These are phyloP conservation scores for Globisporangium camurandrum DNA, from an alignment of 352 stramenopile species.

Conservation along the genomic window DNA sequence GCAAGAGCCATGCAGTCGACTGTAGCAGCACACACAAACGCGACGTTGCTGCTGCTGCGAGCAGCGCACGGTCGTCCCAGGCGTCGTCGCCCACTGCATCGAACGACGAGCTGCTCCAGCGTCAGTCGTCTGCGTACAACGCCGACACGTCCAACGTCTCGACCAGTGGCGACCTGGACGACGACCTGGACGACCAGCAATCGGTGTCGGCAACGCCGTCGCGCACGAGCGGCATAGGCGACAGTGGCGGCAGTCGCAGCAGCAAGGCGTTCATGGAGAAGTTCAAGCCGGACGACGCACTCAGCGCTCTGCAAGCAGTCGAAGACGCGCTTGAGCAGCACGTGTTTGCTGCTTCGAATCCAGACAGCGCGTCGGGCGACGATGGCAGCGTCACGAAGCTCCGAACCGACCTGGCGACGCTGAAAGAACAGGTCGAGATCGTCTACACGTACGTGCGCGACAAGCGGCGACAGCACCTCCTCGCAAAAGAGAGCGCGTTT, in stretches of 20 bases:
- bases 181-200: slow-evolving; percentile 38
- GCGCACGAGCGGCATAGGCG: too few relatives aligned
- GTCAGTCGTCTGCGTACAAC: slow-evolving; percentile 9
- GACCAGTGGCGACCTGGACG: too few relatives aligned
- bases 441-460: slow-evolving; percentile 62
- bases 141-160: slow-evolving; percentile 8
- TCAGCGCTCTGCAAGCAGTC: slow-evolving; percentile 50
- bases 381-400: slow-evolving; percentile 25
- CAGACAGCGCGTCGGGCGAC: slow-evolving; percentile 12
- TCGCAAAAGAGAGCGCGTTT: slow-evolving; percentile 69
- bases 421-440: slow-evolving; percentile 66
- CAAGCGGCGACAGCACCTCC: slow-evolving; percentile 52
- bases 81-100: slow-evolving; percentile 8
- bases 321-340: slow-evolving; percentile 50
- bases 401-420: slow-evolving; percentile 33
- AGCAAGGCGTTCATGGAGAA: slow-evolving; percentile 38
- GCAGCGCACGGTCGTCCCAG: not conserved
- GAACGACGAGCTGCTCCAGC: slow-evolving; percentile 6
- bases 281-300: slow-evolving; percentile 46
- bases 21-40: too few relatives aligned
- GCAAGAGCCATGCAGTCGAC: not conserved
- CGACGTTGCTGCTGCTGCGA: too few relatives aligned
- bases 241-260: too few relatives aligned
- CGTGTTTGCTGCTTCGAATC: slow-evolving; percentile 37
- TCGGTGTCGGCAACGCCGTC: slow-evolving; percentile 36